These are phyloP conservation scores for Leccinum longicurvipes DNA, from an alignment of 768 basidiomycete species.

Conservation along the genomic window DNA sequence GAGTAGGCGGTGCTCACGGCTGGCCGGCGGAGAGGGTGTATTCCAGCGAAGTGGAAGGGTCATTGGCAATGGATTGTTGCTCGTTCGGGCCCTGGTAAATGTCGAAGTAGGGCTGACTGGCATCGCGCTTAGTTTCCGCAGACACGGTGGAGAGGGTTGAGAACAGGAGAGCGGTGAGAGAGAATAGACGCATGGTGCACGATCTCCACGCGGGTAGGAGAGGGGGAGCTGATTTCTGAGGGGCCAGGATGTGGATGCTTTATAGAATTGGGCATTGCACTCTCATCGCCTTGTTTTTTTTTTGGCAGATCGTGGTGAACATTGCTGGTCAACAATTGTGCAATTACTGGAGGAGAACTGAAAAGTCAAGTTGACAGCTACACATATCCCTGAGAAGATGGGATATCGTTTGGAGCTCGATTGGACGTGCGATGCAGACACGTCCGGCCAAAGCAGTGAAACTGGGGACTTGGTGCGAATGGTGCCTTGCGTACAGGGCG, in stretches of 20 bases:
- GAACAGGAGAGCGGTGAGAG: constrained; percentile 4
- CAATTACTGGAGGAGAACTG: neutral
- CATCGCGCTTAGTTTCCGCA: constrained; percentile 6
- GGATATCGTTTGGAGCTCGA: neutral
- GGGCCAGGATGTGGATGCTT: neutral
- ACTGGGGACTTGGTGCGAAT: neutral
- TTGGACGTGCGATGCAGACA: neutral
- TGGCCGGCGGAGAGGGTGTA: constrained; percentile 17
- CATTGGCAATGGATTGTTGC: constrained; percentile 11
- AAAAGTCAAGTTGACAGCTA: neutral
- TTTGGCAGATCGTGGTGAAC: neutral
- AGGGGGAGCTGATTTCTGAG: constrained; percentile 1
- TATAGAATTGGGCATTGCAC: neutral
- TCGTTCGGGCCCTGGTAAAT: constrained; percentile 11
- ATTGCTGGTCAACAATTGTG: neutral
- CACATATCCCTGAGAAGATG: constrained; percentile 3
- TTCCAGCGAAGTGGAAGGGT: constrained; percentile 10
- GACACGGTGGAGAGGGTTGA: constrained; percentile 3
- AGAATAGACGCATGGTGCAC: constrained; percentile 6
- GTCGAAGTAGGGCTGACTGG: constrained; percentile 12
- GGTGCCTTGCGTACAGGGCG: neutral
- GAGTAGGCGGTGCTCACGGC: neutral
- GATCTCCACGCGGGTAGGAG: constrained; percentile 2
- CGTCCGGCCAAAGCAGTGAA: neutral
- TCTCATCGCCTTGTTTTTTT: neutral